Evolutionary conservation across 2,329 filamentous ascomycete genomes (phyloP), one percentile per base, ranked within the genome.

Genomic region (Aureobasidium musti): DNA sequence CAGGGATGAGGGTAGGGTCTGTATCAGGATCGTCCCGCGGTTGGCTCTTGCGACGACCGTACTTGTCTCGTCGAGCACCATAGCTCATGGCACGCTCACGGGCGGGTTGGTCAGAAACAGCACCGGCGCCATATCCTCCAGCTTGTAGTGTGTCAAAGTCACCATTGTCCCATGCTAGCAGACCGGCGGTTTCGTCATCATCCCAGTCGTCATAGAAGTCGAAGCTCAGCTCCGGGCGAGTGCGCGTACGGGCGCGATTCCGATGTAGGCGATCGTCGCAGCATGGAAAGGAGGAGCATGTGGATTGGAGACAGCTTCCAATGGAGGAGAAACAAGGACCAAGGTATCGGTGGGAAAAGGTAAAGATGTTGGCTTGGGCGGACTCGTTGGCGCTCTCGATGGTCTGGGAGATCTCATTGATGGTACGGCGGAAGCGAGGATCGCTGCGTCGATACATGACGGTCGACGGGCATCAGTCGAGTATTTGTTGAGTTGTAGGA

Each of bases 121-220:
- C 39, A 21, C 67, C 35, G 3, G 66, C 57, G 21, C 69, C 47
- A 57, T 69, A 70, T 49, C 35, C 35, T 66, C 54, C 73, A 23
- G 47, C 26, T 30, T 50, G 47, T 28, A 21, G 43, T 72, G 91
- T 84, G 75, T 97, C 94, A 80, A 96, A 87, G 75, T 96, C 92
- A 73, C 96, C 92, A 71, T 85, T 88, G 45, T 89, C 88, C 91
- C 92, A 96, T 53, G 87, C 89, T 63, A 93, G 80, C 56, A 94
- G 77, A 0, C 88, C 84, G 45, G 87, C 84, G 39, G 81, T 82
- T 60, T 85, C 84, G 35, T 87, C 84, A 53, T 85, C 83, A 68
- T 97, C 92, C 94, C 94, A 98, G 78, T 97, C 94, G 78, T 97
- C 94, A 80, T 98, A 98, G 77, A 98, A 98, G 77, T 97, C 94